Evolutionary conservation across 2,329 filamentous ascomycete genomes (phyloP).

Genomic region (Ceratocystis cubensis): DNA sequence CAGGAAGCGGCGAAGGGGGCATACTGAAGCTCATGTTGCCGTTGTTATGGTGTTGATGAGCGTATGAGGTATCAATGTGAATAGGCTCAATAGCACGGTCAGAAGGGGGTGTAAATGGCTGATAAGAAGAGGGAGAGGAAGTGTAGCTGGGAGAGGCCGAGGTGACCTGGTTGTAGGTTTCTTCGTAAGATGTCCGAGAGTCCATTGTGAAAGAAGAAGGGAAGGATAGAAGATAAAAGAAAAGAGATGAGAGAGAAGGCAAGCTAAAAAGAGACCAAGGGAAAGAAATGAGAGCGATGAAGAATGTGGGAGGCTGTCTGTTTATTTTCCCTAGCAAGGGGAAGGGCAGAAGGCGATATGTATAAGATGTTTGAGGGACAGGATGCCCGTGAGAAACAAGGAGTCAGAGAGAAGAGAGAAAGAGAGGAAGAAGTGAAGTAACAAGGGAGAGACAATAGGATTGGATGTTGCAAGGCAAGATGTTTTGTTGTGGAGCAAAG

Average conservation of each 20-base stretch:
- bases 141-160: conserved; percentile 31
- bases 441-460: background rate
- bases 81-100: conserved; percentile 26
- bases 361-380: conserved; percentile 12
- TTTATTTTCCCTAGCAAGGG: conserved; percentile 12
- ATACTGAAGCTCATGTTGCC: conserved; percentile 17
- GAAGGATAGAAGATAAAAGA: conserved; percentile 18
- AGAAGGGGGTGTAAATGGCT: conserved; percentile 35
- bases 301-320: conserved; percentile 13
- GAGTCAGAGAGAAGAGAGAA: conserved; percentile 8
- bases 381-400: background rate
- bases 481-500: conserved; percentile 1
- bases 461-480: background rate
- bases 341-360: conserved; percentile 9
- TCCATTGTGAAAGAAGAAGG: conserved; percentile 30
- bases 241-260: conserved; percentile 1
- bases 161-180: conserved; percentile 28
- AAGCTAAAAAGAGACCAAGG: conserved; percentile 9
- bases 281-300: conserved; percentile 11
- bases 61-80: conserved; percentile 14
- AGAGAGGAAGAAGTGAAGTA: background rate
- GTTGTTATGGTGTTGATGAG: background rate
- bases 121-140: conserved; percentile 32
- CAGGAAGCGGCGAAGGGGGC: conserved; percentile 14
- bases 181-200: conserved; percentile 32